Percentiles rank a stretch among this genome's conserved stretches.
These are phyloP conservation scores for Populus deltoides DNA, from an alignment of 345 rosid species.

Conservation along the genomic window DNA sequence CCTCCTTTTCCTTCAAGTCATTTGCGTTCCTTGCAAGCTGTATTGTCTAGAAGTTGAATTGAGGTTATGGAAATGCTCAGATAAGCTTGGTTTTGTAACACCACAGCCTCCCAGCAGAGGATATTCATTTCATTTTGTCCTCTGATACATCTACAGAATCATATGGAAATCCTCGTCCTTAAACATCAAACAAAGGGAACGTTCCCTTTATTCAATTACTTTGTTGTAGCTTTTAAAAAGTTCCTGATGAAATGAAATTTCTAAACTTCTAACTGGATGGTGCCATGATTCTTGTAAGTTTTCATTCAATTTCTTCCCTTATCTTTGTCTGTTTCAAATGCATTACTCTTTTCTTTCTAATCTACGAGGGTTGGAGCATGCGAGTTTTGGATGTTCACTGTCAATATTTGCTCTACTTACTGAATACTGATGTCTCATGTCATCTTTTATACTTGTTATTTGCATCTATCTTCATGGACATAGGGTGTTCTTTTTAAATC, in stretches of 20 bases:
- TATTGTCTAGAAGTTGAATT: constrained; percentile 29
- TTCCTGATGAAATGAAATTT: not conserved
- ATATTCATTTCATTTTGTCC: constrained; percentile 5
- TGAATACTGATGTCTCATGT: not conserved
- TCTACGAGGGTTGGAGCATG: not conserved
- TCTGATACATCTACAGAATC: constrained; percentile 5
- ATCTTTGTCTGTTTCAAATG: not conserved
- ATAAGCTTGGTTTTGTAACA: constrained; percentile 6
- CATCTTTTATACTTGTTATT: not conserved
- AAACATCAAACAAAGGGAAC: not conserved
- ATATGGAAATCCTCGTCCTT: not conserved
- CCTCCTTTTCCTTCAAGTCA: constrained; percentile 61
- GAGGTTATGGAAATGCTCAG: not conserved
- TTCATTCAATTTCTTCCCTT: not conserved
- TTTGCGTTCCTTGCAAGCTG: constrained; percentile 41
- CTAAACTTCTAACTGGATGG: not conserved
- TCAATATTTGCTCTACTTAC: not conserved
- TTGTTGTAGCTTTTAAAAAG: not conserved
- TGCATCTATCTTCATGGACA: not conserved
- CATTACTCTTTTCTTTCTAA: not conserved
- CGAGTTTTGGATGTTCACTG: not conserved
- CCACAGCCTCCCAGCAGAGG: not conserved
- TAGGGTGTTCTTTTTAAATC: not conserved
- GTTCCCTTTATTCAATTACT: not conserved
- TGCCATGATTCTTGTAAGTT: constrained; percentile 9